Conservation (phyloP, 2,329 filamentous ascomycete species). For the Curvularia hawaiiensis region DNA sequence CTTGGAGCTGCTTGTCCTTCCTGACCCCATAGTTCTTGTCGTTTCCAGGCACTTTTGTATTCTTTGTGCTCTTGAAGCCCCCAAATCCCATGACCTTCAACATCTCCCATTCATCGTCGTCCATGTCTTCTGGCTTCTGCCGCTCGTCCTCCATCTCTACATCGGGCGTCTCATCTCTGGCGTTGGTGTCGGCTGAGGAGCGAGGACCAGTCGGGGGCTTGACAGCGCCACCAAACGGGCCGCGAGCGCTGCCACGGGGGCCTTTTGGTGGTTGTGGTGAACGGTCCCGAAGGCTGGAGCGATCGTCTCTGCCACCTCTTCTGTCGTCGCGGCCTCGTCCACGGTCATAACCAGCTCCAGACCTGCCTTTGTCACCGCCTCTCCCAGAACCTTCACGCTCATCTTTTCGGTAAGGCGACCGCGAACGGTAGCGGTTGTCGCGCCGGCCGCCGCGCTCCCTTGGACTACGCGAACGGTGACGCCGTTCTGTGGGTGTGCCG, state of each 20-base stretch:
- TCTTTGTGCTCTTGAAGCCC: slow-evolving; percentile 83
- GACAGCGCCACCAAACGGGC: slow-evolving; percentile 7
- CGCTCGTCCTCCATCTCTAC: slow-evolving; percentile 36
- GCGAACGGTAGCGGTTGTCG: slow-evolving; percentile 34
- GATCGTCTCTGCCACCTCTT: slow-evolving; percentile 19
- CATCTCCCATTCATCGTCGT: slow-evolving; percentile 76
- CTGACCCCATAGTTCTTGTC: slow-evolving; percentile 75
- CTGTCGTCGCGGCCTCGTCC: slow-evolving; percentile 21
- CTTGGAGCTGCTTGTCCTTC: slow-evolving; percentile 94
- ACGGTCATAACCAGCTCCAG: slow-evolving; percentile 18
- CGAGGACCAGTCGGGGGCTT: slow-evolving; percentile 21
- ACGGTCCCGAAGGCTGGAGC: slow-evolving; percentile 13
- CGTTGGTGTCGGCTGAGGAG: not conserved
- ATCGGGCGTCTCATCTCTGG: slow-evolving; percentile 31
- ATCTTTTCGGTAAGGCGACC: slow-evolving; percentile 34
- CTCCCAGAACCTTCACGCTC: slow-evolving; percentile 27
- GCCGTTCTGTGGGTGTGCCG: slow-evolving; percentile 32
- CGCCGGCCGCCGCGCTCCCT: slow-evolving; percentile 36
- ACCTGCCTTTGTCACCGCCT: slow-evolving; percentile 15
- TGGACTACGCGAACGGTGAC: slow-evolving; percentile 44
- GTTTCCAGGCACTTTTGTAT: slow-evolving; percentile 87
- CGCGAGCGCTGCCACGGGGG: slow-evolving; percentile 23
- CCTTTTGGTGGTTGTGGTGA: slow-evolving; percentile 36
- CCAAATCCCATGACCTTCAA: slow-evolving; percentile 88
- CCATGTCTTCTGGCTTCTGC: slow-evolving; percentile 49